These are phyloP conservation scores for Kuraishia borneana DNA, from an alignment of 805 yeast genomes.

Conservation along the genomic window DNA sequence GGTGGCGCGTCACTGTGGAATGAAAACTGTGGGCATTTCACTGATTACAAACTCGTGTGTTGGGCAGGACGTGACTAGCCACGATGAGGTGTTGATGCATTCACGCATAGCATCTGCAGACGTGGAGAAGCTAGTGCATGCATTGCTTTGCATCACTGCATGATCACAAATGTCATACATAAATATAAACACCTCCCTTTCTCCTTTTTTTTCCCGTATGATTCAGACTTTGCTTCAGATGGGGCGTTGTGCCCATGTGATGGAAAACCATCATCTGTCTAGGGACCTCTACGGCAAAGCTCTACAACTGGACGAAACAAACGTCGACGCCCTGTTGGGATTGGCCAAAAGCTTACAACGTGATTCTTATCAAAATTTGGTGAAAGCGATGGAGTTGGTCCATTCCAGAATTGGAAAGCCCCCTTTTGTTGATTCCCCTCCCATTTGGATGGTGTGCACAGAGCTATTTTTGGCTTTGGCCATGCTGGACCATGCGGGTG, in stretches of 20 bases:
- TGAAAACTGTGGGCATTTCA: constrained; percentile 75
- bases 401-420: too few species aligned
- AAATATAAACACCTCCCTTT: background rate
- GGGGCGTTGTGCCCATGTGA: constrained; percentile 30
- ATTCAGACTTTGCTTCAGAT: too few species aligned
- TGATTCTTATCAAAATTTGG: too few species aligned
- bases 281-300: constrained; percentile 31
- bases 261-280: constrained; percentile 28
- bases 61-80: constrained; percentile 72
- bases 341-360: constrained; percentile 28
- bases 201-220: too few species aligned
- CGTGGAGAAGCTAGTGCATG: constrained; percentile 59
- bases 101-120: constrained; percentile 76
- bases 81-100: constrained; percentile 80
- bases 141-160: constrained; percentile 23
- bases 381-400: constrained; percentile 31
- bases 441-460: constrained; percentile 37
- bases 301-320: constrained; percentile 27
- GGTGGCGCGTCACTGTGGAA: constrained; percentile 80
- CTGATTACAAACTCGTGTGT: constrained; percentile 74
- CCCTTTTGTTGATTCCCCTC: constrained; percentile 26
- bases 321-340: constrained; percentile 28
- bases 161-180: background rate
- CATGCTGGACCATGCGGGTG: constrained; percentile 41
- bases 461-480: constrained; percentile 37